Conservation (phyloP, 2,329 filamentous ascomycete species). For the Ceratocystis harringtonii region DNA sequence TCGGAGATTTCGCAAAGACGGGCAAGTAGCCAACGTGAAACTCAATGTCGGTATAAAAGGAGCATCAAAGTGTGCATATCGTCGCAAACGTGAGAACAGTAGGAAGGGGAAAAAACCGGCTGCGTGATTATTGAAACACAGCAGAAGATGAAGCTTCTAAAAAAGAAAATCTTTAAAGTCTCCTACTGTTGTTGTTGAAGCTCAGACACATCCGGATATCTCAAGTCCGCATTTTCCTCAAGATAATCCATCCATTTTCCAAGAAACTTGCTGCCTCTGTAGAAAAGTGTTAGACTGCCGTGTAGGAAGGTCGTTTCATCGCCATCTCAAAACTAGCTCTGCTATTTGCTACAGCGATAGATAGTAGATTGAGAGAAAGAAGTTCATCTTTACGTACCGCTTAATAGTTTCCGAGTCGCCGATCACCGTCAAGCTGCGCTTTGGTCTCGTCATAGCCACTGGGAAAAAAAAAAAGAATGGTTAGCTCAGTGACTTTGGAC, state of each 20-base stretch:
- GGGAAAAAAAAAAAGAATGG: constrained; percentile 33
- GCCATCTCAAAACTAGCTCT: not conserved
- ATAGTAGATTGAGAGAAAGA: not conserved
- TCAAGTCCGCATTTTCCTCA: constrained; percentile 76
- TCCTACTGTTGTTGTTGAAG: constrained; percentile 19
- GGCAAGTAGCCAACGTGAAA: not conserved
- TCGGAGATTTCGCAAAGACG: constrained; percentile 1
- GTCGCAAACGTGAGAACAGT: not conserved
- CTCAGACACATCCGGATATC: constrained; percentile 59
- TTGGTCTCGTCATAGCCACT: constrained; percentile 96
- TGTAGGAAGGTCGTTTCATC: not conserved
- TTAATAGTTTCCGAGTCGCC: constrained; percentile 90
- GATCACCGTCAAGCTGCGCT: constrained; percentile 75
- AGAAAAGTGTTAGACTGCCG: constrained; percentile 7
- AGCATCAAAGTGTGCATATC: not conserved
- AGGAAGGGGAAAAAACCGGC: not conserved
- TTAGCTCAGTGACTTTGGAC: not conserved
- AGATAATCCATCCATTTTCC: constrained; percentile 84
- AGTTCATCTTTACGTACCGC: constrained; percentile 43
- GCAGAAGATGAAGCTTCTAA: not conserved
- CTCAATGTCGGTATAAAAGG: not conserved
- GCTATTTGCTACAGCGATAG: not conserved
- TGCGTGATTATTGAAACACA: not conserved
- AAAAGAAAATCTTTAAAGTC: not conserved
- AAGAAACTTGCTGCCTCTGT: constrained; percentile 69